A percentile compares a stretch with the other conserved stretches of the same genome.
phyloP scores from a whole-genome alignment of 2,329 filamentous ascomycete genomes.

The Epichloe uncinata region DNA sequence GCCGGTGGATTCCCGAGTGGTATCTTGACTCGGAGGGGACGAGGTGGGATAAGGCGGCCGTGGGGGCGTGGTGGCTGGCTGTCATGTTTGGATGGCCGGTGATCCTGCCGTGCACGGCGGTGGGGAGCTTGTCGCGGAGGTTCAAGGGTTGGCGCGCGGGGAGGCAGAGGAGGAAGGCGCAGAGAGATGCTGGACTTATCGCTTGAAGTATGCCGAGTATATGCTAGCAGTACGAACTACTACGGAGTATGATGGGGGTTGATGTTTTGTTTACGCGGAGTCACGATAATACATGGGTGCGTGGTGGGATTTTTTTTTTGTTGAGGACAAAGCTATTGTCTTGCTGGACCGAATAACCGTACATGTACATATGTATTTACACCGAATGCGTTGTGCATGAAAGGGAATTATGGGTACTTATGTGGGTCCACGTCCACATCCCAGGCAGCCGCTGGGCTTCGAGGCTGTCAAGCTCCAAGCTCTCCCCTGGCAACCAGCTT shows the following conservation, averaged over 20 bases:
- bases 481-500: too few relatives aligned
- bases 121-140: slow-evolving; percentile 60
- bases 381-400: too few relatives aligned
- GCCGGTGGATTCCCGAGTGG: slow-evolving; percentile 21
- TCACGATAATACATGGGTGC: background rate
- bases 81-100: slow-evolving; percentile 30
- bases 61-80: slow-evolving; percentile 17
- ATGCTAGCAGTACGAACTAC: background rate
- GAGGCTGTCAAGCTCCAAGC: too few relatives aligned
- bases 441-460: too few relatives aligned
- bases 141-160: slow-evolving; percentile 19
- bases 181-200: slow-evolving; percentile 14
- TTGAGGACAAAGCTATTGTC: too few relatives aligned
- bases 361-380: too few relatives aligned
- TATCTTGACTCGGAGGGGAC: slow-evolving; percentile 16
- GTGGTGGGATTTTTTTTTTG: too few relatives aligned
- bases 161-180: slow-evolving; percentile 30
- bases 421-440: too few relatives aligned
- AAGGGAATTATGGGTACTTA: too few relatives aligned
- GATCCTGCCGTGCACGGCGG: slow-evolving; percentile 56
- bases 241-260: background rate
- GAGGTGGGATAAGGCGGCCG: slow-evolving; percentile 9
- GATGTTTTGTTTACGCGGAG: background rate
- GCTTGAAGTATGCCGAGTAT: background rate
- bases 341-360: too few relatives aligned